Base-by-base conservation (phyloP, 306 rosid genomes). In the Geum urbanum region DNA sequence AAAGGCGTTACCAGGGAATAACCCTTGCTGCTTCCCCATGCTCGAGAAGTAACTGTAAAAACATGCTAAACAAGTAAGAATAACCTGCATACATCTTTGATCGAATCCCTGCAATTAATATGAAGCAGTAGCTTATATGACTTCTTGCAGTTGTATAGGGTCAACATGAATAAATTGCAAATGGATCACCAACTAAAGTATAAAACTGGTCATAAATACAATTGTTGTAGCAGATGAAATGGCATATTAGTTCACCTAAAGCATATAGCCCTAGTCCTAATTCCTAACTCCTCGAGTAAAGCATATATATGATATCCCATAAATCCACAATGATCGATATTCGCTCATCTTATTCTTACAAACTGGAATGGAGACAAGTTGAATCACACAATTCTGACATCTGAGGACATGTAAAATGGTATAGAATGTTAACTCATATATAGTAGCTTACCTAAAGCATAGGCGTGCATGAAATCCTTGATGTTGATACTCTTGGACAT, bases 31-130 rank as follows among this genome's bases (percentile, higher is more conserved):
- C 88, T 68, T 84, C 87, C 88, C 96, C 97, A 89, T 54, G 96
- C 97, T 76, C 97, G 83, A 84, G 96, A 91, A 81, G 86, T 84
- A 87, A 91, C 96, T 89, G 92, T 47, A 22, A 57, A 79, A 73
- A 76, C 78, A 78, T 48, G 71, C 45, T 37, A 18, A 76, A 69
- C 76, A 16, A 63, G 48, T 78, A 39, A 81, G 78, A 60, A 75
- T 66, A 68, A 47, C 54, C 62, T 47, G 27, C n/a, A 65, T 16
- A 43, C 47, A 75, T 19, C 49, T 49, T 5, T 7, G 59, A 56
- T 49, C 50, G 13, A 71, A 78, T 22, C 63, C 27, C 45, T 1
- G 16, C 49, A 12, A 57, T 11, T 44, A 70, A 61, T 40, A n/a
- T 44, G 47, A 7, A 24, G 22, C 40, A 70, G 46, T 15, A 19